Evolutionary conservation across 192 early-diverging fungal species (phyloP), one percentile per base, ranked within the genome.

Genomic region (Backusella westeae): DNA sequence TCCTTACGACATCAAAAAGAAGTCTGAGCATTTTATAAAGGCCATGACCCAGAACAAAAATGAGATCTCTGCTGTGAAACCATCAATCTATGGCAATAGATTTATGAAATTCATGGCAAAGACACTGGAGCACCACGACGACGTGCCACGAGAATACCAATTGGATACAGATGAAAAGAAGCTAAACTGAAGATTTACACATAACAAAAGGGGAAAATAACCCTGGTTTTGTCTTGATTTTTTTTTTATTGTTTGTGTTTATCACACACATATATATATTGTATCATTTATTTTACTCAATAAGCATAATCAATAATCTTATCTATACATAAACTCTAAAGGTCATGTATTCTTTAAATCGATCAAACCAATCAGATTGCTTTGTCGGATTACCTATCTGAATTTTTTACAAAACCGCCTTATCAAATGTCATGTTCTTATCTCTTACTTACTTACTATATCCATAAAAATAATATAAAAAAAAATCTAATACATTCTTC

Each of bases 1-100:
- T n/a, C 91, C 94, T 1, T 99, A 98, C 84, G 93, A 96, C 82
- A 80, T 89, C 35, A 83, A 89, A 67, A 99, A 99, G 85, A 93
- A 93, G 78, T 75, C 92, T 52, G 98, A 99, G 80, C 94, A 95
- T 74, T 84, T 93, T 35, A 95, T 93, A 87, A 99, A 97, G 83
- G 84, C 90, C 9, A 76, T 98, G 71, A 87, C 87, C 19, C 86
- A 93, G 69, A 94, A 98, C 77, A 87, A 89, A 82, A 86, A 91
- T 78, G 82, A 74, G 17, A 97, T 99, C 46, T 91, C 96, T 63
- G 86, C 94, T 44, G 94, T 99, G 29, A 89, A 96, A 74, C 97
- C 98, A 1, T 79, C 79, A 63, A 85, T 91, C 59, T 99, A 99
- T 82, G 98, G 94, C 1, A 78, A 89, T 71, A 90, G 98, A 12